Percentiles rank a stretch among this genome's conserved stretches.
Evolutionary conservation across 805 yeast genomes (phyloP).

Genomic region (Metschnikowia anglica): DNA sequence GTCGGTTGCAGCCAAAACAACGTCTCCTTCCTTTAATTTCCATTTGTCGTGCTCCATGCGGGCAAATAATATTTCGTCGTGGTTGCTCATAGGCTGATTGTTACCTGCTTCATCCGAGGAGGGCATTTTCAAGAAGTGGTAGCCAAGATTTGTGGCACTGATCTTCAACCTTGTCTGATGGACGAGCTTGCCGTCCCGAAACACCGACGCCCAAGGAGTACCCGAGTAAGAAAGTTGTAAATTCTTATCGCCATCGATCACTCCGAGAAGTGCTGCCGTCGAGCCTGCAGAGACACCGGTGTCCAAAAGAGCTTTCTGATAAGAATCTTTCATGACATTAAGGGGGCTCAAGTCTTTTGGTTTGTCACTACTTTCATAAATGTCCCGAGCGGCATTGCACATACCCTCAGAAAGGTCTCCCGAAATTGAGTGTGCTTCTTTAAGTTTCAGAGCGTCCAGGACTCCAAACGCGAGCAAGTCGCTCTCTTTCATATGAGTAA

Average conservation of each 20-base stretch:
- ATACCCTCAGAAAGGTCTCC: background rate
- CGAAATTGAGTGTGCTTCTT: background rate
- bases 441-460: background rate
- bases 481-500: background rate
- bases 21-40: slow-evolving; percentile 2
- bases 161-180: background rate
- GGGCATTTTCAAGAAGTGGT: too few relatives aligned
- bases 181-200: background rate
- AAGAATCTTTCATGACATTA: slow-evolving; percentile 1
- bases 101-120: too few relatives aligned
- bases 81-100: too few relatives aligned
- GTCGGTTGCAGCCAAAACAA: slow-evolving; percentile 5
- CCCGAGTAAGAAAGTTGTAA: slow-evolving; percentile 4
- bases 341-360: background rate
- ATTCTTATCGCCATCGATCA: background rate
- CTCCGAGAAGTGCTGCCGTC: slow-evolving; percentile 1
- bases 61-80: background rate
- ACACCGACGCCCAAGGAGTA: slow-evolving; percentile 1
- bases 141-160: background rate
- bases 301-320: background rate
- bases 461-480: background rate
- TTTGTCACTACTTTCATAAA: background rate
- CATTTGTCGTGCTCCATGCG: background rate
- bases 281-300: slow-evolving; percentile 1
- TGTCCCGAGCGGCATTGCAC: background rate